Percentiles rank a stretch among this genome's conserved stretches.
Evolutionary conservation across 495 filamentous ascomycete species (phyloP).

Genomic region (Sabuloglossum arenarium): DNA sequence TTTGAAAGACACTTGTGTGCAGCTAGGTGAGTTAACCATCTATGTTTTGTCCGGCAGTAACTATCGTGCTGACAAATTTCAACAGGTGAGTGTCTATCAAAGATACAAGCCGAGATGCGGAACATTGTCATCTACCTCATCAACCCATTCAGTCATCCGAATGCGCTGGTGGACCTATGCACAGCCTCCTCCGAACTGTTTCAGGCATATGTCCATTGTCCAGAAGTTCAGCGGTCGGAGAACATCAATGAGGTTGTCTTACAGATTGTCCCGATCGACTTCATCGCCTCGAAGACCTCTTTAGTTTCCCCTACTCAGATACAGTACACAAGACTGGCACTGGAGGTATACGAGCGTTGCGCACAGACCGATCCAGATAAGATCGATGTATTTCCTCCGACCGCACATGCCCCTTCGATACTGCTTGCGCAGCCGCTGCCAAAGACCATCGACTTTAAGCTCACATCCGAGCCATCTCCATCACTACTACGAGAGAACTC

Average conservation of each 20-base stretch:
- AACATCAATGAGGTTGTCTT: constrained; percentile 49
- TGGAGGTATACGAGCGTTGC: constrained; percentile 80
- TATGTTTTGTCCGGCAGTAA: background rate
- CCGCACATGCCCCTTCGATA: constrained; percentile 26
- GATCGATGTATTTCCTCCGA: constrained; percentile 30
- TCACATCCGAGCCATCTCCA: constrained; percentile 40
- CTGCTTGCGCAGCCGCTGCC: constrained; percentile 54
- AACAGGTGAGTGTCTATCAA: constrained; percentile 22
- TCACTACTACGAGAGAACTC: constrained; percentile 67
- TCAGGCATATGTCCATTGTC: constrained; percentile 39
- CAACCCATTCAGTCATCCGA: constrained; percentile 45
- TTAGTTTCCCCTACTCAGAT: constrained; percentile 45
- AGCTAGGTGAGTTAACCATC: constrained; percentile 10
- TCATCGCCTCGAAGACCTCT: constrained; percentile 42
- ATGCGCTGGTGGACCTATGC: constrained; percentile 54
- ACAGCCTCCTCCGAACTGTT: constrained; percentile 57
- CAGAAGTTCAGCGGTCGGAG: constrained; percentile 24
- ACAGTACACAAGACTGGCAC: constrained; percentile 45
- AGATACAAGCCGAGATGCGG: constrained; percentile 23
- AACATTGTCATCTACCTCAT: constrained; percentile 78
- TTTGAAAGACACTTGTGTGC: constrained; percentile 14
- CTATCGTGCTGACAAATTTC: background rate
- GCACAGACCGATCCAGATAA: constrained; percentile 27
- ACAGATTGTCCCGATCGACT: constrained; percentile 58
- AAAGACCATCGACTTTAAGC: constrained; percentile 56